Evolutionary conservation across 768 basidiomycete species (phyloP).

Genomic region (Multifurca ochricompacta): DNA sequence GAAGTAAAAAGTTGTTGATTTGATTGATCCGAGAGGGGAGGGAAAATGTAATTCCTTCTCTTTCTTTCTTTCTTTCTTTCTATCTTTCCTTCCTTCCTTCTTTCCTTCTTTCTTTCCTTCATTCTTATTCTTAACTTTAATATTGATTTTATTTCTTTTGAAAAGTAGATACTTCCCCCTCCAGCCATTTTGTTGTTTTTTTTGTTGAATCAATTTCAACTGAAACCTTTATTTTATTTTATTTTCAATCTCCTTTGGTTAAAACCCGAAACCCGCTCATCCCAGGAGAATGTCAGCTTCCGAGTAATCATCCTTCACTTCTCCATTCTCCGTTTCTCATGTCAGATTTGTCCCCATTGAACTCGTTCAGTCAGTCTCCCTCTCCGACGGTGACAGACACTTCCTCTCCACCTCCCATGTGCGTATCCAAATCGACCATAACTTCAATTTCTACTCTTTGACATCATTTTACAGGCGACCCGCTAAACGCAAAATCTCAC

Average conservation of each 20-base stretch:
- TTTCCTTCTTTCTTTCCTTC: neutral
- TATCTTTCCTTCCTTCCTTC: neutral
- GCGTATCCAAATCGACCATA: neutral
- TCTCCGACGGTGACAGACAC: neutral
- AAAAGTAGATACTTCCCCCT: no score
- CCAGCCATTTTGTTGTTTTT: neutral
- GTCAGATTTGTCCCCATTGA: neutral
- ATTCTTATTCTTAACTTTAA: neutral
- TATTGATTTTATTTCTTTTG: neutral
- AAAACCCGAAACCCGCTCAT: neutral
- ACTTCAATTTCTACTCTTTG: no score
- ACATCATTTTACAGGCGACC: neutral
- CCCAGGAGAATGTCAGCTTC: conserved; percentile 17
- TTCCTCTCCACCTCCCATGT: conserved; percentile 7
- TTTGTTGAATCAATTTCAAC: neutral
- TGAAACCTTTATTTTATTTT: neutral
- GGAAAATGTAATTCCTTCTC: neutral
- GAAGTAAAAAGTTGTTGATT: neutral
- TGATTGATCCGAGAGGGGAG: conserved; percentile 8
- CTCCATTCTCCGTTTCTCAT: neutral
- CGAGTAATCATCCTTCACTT: neutral
- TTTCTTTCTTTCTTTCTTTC: neutral
- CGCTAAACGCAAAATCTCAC: conserved; percentile 7
- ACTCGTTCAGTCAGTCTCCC: neutral
- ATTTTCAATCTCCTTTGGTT: conserved; percentile 1